These are phyloP conservation scores for Aspergillus fumigatiaffinis DNA, from an alignment of 2,329 filamentous ascomycete species.

Conservation along the genomic window DNA sequence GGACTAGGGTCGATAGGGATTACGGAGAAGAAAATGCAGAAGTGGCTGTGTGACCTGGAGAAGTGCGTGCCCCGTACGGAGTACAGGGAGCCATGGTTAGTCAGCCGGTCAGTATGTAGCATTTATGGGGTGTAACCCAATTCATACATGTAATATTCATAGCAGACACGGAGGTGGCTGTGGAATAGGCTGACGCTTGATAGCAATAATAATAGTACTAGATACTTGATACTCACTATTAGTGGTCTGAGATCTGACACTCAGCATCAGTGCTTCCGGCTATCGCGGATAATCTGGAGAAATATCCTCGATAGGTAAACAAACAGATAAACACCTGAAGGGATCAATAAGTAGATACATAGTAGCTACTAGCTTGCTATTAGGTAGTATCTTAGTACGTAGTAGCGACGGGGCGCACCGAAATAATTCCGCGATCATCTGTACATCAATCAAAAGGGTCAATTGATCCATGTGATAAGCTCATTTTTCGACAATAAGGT, in stretches of 20 bases:
- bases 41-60: conserved; percentile 20
- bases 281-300: conserved; percentile 23
- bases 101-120: not conserved
- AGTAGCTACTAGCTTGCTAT: not conserved
- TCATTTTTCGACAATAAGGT: not conserved
- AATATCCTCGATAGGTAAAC: conserved; percentile 7
- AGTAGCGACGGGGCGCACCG: not conserved
- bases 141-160: not conserved
- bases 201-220: not conserved
- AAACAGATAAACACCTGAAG: not conserved
- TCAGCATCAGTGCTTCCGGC: conserved; percentile 11
- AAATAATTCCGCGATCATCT: conserved; percentile 6
- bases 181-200: not conserved
- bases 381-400: not conserved
- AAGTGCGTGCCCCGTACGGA: conserved; percentile 20
- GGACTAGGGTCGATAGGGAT: conserved; percentile 16
- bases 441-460: not conserved
- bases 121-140: conserved; percentile 1
- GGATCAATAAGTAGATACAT: not conserved
- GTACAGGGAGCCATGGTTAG: not conserved
- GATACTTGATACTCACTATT: not conserved
- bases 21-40: conserved; percentile 19
- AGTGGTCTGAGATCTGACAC: not conserved
- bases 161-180: not conserved
- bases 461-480: not conserved